Evolutionary conservation across 78 protist genomes (phyloP).

Genomic region (Dictyostelium discoideum): DNA sequence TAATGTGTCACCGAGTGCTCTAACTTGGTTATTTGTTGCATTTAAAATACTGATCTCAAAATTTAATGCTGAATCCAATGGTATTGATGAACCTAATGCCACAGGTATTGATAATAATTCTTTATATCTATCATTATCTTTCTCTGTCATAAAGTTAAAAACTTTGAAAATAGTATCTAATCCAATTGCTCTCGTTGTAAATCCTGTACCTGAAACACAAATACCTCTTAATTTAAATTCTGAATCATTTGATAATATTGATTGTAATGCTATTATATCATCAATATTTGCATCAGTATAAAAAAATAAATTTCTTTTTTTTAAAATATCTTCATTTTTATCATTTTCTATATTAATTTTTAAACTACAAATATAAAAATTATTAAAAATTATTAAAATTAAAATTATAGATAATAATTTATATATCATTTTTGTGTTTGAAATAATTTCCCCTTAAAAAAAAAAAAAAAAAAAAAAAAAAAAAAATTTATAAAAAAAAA

Average conservation of each 20-base stretch:
- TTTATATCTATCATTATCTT: not conserved
- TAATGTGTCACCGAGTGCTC: not conserved
- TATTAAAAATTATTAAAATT: too few species aligned
- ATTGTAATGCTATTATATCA: not conserved
- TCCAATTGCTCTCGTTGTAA: not conserved
- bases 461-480: too few species aligned
- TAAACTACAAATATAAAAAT: too few species aligned
- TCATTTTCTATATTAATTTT: too few species aligned
- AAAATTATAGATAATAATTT: too few species aligned
- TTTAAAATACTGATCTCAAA: not conserved
- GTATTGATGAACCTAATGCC: not conserved
- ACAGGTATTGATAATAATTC: not conserved
- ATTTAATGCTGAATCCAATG: not conserved
- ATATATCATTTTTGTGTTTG: too few species aligned
- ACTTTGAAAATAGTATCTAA: not conserved
- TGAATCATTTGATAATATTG: not conserved
- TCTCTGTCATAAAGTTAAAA: not conserved
- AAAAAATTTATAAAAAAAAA: not conserved
- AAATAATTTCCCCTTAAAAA: too few species aligned
- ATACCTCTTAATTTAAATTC: not conserved
- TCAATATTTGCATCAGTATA: not conserved
- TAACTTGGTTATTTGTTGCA: not conserved
- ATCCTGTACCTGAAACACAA: not conserved
- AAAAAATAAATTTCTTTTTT: not conserved
- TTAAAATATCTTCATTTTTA: too few species aligned